phyloP scores from a whole-genome alignment of 2,329 filamentous ascomycete genomes.

The Elsinoe ampelina region DNA sequence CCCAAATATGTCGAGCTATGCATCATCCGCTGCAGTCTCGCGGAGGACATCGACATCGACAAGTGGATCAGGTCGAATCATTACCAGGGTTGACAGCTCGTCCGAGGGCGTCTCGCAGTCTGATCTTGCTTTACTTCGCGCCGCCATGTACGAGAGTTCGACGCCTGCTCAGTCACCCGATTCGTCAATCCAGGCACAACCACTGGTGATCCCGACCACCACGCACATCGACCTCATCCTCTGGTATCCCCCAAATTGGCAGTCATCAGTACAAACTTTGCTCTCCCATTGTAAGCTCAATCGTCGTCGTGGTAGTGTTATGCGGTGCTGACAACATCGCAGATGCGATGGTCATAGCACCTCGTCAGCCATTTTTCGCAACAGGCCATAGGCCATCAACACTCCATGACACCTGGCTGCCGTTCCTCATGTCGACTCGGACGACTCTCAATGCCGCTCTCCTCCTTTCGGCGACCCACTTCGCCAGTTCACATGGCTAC shows the following conservation, averaged over 20 bases:
- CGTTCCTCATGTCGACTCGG: constrained; percentile 32
- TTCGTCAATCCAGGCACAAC: background rate
- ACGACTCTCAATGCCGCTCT: constrained; percentile 34
- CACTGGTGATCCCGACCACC: background rate
- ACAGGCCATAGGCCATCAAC: constrained; percentile 15
- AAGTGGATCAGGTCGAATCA: background rate
- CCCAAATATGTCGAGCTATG: background rate
- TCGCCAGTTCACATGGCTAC: constrained; percentile 24
- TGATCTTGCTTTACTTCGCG: background rate
- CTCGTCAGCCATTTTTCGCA: background rate
- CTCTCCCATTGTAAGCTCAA: background rate
- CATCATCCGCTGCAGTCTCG: background rate
- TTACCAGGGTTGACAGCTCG: background rate
- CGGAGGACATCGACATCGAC: background rate
- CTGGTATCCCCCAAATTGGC: background rate
- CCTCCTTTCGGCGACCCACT: constrained; percentile 35
- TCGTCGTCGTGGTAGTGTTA: background rate
- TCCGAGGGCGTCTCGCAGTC: background rate
- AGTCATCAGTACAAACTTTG: background rate
- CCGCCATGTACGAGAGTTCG: background rate
- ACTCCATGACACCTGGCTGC: constrained; percentile 33
- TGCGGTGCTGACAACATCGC: background rate
- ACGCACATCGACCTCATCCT: background rate
- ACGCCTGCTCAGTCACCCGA: background rate
- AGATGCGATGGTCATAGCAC: background rate